Evolutionary conservation across 2,329 filamentous ascomycete genomes (phyloP).

Genomic region (Calonectria hawksworthii): DNA sequence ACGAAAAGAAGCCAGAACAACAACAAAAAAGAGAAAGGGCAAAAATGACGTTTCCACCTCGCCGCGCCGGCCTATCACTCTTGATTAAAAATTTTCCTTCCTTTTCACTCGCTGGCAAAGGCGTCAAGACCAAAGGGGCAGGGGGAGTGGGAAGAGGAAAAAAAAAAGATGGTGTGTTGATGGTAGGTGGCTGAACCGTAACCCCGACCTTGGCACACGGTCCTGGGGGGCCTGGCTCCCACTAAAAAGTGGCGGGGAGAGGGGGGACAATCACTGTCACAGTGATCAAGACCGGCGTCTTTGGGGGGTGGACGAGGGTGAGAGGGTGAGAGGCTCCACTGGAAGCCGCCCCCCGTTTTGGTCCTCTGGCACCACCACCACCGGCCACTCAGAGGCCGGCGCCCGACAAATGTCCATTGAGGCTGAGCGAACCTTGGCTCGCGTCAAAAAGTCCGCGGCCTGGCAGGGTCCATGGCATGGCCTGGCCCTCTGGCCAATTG

Average conservation of each 20-base stretch:
- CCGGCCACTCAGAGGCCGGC: not conserved
- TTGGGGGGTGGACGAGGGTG: not conserved
- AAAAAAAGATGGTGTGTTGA: not conserved
- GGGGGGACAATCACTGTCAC: not conserved
- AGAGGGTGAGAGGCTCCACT: not conserved
- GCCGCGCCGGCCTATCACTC: not conserved
- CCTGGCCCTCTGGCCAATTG: not conserved
- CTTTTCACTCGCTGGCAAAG: not conserved
- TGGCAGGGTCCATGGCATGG: not conserved
- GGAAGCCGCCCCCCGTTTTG: not conserved
- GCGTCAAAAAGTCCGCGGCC: not conserved
- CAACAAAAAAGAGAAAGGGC: not conserved
- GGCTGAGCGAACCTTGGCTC: constrained; percentile 8
- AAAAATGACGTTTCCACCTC: not conserved
- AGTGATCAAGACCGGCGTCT: not conserved
- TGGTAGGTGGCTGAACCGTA: not conserved
- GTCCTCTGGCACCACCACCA: not conserved
- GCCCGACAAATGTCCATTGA: not conserved
- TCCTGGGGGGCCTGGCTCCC: not conserved
- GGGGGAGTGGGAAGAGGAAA: not conserved
- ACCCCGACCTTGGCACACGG: not conserved
- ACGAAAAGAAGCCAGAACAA: not conserved
- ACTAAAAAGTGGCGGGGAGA: constrained; percentile 4
- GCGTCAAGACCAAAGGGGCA: not conserved
- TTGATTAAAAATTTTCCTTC: not conserved